These are phyloP conservation scores for Saturnispora ahearnii DNA, from an alignment of 805 yeast species.

Conservation along the genomic window DNA sequence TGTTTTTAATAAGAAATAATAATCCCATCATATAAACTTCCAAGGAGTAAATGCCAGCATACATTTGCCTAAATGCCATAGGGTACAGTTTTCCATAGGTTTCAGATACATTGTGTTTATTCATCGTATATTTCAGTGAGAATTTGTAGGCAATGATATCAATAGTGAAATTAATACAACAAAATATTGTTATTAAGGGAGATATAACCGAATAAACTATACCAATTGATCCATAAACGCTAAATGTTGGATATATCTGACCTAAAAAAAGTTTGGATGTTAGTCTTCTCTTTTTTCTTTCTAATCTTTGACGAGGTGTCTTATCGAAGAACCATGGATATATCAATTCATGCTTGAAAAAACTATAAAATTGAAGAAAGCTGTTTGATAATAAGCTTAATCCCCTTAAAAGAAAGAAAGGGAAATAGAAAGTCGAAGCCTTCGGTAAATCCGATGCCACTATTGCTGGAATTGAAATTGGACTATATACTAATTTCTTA, in stretches of 20 bases:
- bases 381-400: conserved; percentile 67
- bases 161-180: conserved; percentile 46
- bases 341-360: conserved; percentile 33
- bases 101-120: conserved; percentile 45
- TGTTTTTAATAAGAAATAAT: conserved; percentile 51
- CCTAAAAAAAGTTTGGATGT: conserved; percentile 59
- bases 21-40: conserved; percentile 74
- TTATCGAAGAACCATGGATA: conserved; percentile 27
- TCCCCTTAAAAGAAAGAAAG: conserved; percentile 67
- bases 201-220: conserved; percentile 71
- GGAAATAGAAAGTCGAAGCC: conserved; percentile 78
- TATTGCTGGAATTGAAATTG: conserved; percentile 61
- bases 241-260: conserved; percentile 61
- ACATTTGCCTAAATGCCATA: conserved; percentile 64
- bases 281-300: conserved; percentile 32
- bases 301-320: conserved; percentile 23
- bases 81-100: conserved; percentile 67
- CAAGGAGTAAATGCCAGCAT: conserved; percentile 73
- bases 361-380: conserved; percentile 48
- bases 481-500: conserved; percentile 55
- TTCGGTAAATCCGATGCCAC: conserved; percentile 76
- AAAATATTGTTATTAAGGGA: conserved; percentile 62
- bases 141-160: conserved; percentile 63
- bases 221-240: conserved; percentile 72
- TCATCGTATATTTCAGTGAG: conserved; percentile 49